A percentile compares a stretch with the other conserved stretches of the same genome.
Conservation (phyloP, 2,329 filamentous ascomycete species). For the Macrophomina phaseolina region DNA sequence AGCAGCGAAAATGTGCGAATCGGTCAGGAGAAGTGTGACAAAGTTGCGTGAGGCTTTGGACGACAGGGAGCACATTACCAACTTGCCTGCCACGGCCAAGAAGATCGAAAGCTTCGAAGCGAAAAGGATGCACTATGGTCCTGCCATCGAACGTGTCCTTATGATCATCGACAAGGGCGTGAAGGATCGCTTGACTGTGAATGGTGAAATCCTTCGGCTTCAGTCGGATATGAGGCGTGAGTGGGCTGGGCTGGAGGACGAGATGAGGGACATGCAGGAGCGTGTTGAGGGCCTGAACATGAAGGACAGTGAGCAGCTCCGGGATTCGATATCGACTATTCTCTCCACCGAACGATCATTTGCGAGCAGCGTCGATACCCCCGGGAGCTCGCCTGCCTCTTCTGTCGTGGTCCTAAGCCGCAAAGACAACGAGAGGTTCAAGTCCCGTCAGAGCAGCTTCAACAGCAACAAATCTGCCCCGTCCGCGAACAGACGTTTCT, state of each 20-base stretch:
- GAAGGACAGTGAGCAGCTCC: constrained; percentile 72
- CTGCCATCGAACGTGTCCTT: constrained; percentile 88
- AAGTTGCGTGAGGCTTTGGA: constrained; percentile 85
- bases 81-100: constrained; percentile 72
- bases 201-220: constrained; percentile 89
- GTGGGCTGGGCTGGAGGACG: constrained; percentile 76
- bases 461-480: constrained; percentile 49
- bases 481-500: constrained; percentile 53
- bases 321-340: constrained; percentile 93
- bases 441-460: constrained; percentile 54
- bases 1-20: constrained; percentile 96
- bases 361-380: constrained; percentile 68
- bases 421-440: constrained; percentile 56
- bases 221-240: constrained; percentile 84
- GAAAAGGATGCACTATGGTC: constrained; percentile 92
- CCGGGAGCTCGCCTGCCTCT: constrained; percentile 68
- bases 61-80: constrained; percentile 52
- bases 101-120: constrained; percentile 93
- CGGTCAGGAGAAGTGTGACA: constrained; percentile 82
- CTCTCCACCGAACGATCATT: constrained; percentile 81
- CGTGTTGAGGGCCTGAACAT: constrained; percentile 72
- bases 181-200: constrained; percentile 91
- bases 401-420: constrained; percentile 64
- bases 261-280: constrained; percentile 78
- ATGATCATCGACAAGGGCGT: constrained; percentile 96